Percentiles rank a stretch among this genome's conserved stretches.
Conservation (phyloP, 179 eudicot genomes). For the Gypsophila paniculata region DNA sequence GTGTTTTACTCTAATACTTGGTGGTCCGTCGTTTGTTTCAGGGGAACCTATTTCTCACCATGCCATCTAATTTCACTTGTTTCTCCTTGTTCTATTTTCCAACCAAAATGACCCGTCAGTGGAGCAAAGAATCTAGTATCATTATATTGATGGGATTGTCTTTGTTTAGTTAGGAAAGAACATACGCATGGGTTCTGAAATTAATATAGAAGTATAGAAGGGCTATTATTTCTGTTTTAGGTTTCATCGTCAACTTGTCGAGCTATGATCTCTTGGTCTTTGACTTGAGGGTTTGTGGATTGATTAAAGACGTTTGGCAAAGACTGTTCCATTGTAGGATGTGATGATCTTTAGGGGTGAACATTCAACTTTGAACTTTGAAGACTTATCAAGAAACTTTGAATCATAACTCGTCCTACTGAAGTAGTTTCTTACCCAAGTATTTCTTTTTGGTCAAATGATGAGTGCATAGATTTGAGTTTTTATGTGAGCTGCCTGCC, state of each 20-base stretch:
- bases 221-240: not conserved
- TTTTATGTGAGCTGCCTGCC: no score
- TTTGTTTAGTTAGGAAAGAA: not conserved
- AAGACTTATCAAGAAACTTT: not conserved
- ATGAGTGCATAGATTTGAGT: no score
- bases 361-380: not conserved
- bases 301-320: not conserved
- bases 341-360: not conserved
- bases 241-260: not conserved
- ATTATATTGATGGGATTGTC: not conserved
- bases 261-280: not conserved
- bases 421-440: no score
- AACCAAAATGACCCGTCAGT: not conserved
- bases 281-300: not conserved
- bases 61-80: not conserved
- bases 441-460: no score
- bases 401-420: not conserved
- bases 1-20: conserved; percentile 31
- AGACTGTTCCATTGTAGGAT: not conserved
- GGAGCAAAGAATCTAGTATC: not conserved
- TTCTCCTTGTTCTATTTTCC: not conserved
- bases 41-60: not conserved
- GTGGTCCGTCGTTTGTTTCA: conserved; percentile 5
- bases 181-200: not conserved
- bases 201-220: not conserved